phyloP scores from a whole-genome alignment of 305 asterid genomes.

The Vinca major region DNA sequence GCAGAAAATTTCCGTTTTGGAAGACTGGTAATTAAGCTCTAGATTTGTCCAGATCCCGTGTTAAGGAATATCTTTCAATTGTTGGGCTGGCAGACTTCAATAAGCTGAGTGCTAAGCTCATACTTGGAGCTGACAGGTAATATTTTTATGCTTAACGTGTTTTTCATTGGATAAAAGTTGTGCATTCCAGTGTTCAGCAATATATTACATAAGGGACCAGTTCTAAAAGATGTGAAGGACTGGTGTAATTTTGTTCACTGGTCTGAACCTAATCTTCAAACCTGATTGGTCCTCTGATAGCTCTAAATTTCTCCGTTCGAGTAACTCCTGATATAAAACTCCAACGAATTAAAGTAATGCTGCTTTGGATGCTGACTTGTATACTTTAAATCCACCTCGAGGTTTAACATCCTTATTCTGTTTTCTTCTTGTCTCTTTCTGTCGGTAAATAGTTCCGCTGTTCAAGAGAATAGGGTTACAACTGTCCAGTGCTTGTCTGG shows the following conservation, averaged over 20 bases:
- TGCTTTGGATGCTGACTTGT: background rate
- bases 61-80: slow-evolving; percentile 94
- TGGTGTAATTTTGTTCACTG: background rate
- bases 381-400: background rate
- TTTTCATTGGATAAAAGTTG: background rate
- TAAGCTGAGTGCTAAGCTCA: slow-evolving; percentile 89
- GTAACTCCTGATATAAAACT: background rate
- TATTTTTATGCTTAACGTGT: background rate
- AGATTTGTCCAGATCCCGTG: slow-evolving; percentile 52
- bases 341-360: background rate
- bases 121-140: slow-evolving; percentile 90
- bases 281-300: background rate
- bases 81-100: slow-evolving; percentile 89
- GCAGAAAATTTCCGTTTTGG: slow-evolving; percentile 6
- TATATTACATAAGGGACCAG: background rate
- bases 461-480: slow-evolving; percentile 81
- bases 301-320: background rate
- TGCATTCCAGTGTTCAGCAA: background rate
- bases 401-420: slow-evolving; percentile 8
- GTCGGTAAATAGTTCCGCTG: slow-evolving; percentile 59
- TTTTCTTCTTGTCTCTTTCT: slow-evolving; percentile 19
- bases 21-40: slow-evolving; percentile 10
- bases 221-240: background rate
- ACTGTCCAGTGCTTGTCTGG: slow-evolving; percentile 99
- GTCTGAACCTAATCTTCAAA: background rate